Evolutionary conservation across 805 yeast species (phyloP), one percentile per base, ranked within the genome.

Genomic region (Yueomyces sp.): DNA sequence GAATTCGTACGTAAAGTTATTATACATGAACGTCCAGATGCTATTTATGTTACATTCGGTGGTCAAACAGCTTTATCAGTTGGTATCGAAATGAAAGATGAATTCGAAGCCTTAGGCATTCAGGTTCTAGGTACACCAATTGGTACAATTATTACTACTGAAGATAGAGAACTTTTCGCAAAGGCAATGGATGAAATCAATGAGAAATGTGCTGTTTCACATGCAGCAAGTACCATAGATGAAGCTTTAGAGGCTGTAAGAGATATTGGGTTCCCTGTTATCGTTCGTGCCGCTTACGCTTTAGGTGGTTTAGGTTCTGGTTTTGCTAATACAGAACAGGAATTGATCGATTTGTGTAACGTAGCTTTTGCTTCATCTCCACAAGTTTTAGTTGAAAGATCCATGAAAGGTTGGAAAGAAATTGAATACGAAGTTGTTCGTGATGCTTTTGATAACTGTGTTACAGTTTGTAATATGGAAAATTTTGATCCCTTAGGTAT

Each of bases 381-480:
- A 9, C 98, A 90, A 70, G 94, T 90, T 45, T 73, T 90, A 51
- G 92, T 90, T 49, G 98, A 90, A 72, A 79, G 80, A 62, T 86
- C 96, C 40, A 85, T 90, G 95, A 92, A 92, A 70, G 98, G 98
- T 51, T 90, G 98, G 98, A 90, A 90, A 66, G 98, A 90, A 70
- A 84, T 90, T 56, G 98, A 90, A 69, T 90, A 90, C 66, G 98
- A 90, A 68, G 98, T 90, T 65, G 98, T 90, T 44, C 86, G 98
- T 66, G 98, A 90, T 68, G 88, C 94, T 42, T 82, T 79, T 56
- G 96, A 86, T 66, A 90, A 90, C 77, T 90, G 98, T 79, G 86
- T 90, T 57, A 90, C 98, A 41, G 98, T 90, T 49, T 90, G 98
- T 76, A 90, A 90, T 70, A 90, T 90, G 98, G 98, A 90, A 70